Base-by-base conservation (phyloP, 164 flowering plant species). In the Vitis labrusca region DNA sequence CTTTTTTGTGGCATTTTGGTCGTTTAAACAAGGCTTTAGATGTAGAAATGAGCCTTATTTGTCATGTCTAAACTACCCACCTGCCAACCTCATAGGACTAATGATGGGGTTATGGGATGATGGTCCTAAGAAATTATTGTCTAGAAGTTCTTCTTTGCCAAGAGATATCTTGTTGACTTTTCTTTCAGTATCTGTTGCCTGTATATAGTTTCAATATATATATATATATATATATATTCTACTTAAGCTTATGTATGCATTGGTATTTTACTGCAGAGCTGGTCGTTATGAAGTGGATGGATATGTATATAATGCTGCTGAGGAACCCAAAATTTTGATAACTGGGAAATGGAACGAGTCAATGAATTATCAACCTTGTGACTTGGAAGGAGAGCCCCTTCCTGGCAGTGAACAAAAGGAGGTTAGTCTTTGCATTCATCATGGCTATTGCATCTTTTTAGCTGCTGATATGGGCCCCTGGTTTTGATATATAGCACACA, bases 261-360 rank as follows among this genome's bases (percentile, higher is more conserved):
- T 50, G 27, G 14, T 64, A 10, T 76, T 69, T 64, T 19, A 52
- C 69, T 78, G 57, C 88, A 89, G 97, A 54, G 81, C 94, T 80
- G 87, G 86, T 74, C 88, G 97, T 12, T 91, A 85, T 82, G 97
- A 89, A 76, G 89, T 89, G 55, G 97, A 91, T 85, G 97, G 97
- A 62, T 91, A 91, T 79, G 89, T 88, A 1, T 91, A 91, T 70
- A 83, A 89, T 80, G 79, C 91, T 62, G 73, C 74, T 15, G 97
- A 91, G 71, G 91, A 91, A 59, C 97, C 97, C 15, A 83, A 91
- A 71, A 84, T 89, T 59, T 80, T 91, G 83, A 91, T 91, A 86
- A 89, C 89, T 50, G 95, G 97, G 63, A 89, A 91, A 77, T 90
- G 91, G 92, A 88, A 92, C 70, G 85, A 88, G 74, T 83, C 85